Evolutionary conservation across 352 stramenopile genomes (phyloP).

Genomic region (Globisporangium irregulare): DNA sequence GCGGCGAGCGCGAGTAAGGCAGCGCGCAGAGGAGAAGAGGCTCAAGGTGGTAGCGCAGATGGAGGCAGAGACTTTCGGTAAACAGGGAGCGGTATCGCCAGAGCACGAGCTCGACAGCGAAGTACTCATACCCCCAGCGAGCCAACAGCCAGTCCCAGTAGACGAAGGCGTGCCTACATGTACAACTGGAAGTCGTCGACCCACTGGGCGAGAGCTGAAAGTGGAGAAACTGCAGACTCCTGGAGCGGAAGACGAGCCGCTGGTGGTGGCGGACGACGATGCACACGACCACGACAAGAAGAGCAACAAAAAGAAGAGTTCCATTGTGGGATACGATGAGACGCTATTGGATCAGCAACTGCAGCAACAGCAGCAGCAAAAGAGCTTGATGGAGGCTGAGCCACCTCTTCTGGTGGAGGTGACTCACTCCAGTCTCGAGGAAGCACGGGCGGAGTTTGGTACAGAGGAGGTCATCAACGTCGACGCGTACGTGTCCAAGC

Average conservation of each 20-base stretch:
- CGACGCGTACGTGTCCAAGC: neutral
- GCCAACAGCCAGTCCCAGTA: neutral
- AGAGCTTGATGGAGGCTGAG: neutral
- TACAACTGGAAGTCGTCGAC: neutral
- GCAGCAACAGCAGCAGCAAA: neutral
- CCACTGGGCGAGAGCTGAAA: neutral
- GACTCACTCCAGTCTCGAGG: neutral
- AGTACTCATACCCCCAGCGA: neutral
- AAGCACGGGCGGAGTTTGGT: constrained; percentile 9
- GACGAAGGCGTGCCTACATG: neutral
- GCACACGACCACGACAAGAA: neutral
- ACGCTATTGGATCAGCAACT: no score
- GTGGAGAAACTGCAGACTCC: neutral
- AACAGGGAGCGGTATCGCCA: neutral
- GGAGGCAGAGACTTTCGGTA: neutral
- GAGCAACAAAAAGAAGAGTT: neutral
- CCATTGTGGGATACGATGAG: neutral
- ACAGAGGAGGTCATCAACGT: constrained; percentile 15
- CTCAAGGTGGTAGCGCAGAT: neutral
- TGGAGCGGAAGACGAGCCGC: neutral
- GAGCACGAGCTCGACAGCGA: neutral
- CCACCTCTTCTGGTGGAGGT: neutral
- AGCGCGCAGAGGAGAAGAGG: constrained; percentile 13
- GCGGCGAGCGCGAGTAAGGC: constrained; percentile 2
- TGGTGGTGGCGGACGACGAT: neutral